These are phyloP conservation scores for Pythium dissimile DNA, from an alignment of 352 stramenopile species.

Conservation along the genomic window DNA sequence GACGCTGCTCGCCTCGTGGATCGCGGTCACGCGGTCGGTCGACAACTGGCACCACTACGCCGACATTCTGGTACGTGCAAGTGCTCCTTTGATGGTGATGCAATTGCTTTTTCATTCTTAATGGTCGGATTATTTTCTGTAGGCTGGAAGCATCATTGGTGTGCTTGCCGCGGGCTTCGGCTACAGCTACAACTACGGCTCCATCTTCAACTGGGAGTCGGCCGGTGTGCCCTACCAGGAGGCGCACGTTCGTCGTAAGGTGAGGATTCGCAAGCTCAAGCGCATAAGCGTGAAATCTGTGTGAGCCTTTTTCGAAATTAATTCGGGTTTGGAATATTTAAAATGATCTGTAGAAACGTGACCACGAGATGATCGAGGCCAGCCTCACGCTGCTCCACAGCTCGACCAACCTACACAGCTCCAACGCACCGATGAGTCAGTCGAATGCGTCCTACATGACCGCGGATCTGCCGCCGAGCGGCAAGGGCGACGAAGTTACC, in stretches of 20 bases:
- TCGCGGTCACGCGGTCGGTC: constrained; percentile 67
- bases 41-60: constrained; percentile 88
- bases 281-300: constrained; percentile 14
- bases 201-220: constrained; percentile 55
- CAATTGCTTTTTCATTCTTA: not conserved
- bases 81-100: not conserved
- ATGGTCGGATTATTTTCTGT: not conserved
- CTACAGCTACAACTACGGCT: constrained; percentile 72
- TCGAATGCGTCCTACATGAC: constrained; percentile 3
- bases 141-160: constrained; percentile 51
- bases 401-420: not conserved
- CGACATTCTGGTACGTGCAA: constrained; percentile 69
- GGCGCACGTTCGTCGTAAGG: constrained; percentile 41
- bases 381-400: constrained; percentile 8
- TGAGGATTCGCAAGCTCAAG: constrained; percentile 15
- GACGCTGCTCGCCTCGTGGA: constrained; percentile 59
- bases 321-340: constrained; percentile 4
- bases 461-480: not conserved
- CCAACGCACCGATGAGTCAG: not conserved
- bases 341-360: constrained; percentile 20
- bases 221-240: constrained; percentile 57
- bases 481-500: not conserved
- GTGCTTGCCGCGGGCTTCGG: constrained; percentile 36
- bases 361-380: constrained; percentile 21
- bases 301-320: constrained; percentile 1